Evolutionary conservation across 148 eudicot genomes (phyloP), one percentile per base, ranked within the genome.

Genomic region (Vaccinium myrtillus): DNA sequence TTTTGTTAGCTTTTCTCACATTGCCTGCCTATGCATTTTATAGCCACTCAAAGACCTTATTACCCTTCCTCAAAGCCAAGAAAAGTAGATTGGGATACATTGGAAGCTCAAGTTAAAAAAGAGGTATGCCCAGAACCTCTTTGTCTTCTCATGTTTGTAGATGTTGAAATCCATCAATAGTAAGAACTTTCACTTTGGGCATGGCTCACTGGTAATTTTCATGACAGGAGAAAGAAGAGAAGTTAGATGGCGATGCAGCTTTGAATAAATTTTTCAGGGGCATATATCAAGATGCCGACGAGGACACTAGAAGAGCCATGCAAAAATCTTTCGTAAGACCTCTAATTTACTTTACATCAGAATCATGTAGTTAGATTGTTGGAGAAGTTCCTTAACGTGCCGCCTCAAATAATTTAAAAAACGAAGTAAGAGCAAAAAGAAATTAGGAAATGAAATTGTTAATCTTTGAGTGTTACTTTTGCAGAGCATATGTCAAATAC

Each of bases 251-350:
- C 50, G 99, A 97, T 92, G 99, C 98, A 8, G 98, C 98, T 46
- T 85, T 97, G 87, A 97, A 97, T 94, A 94, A 94, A 84, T 97
- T 97, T 85, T 97, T 97, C 92, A 87, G 92, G 78, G 94, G 90
- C 69, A 95, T 97, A 56, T 97, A 95, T 85, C 59, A 78, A 53
- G 96, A 91, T 88, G 98, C 98, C 25, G 98, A 97, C 51, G 98
- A 97, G 78, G 99, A 97, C 89, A 90, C 98, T n/a, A 88, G 91
- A 89, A 88, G 98, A 86, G 99, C 99, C 77, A 97, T 97, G 99
- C 92, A 89, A 84, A 97, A 97, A 88, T 97, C 99, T 83, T 97
- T 95, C 85, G 99, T 97, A 91, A 92, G 99, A 8, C 85, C 80
- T 1, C 18, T 13, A 74, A 69, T 59, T 59, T 56, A 55, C 36